These are phyloP conservation scores for Cytospora mali DNA, from an alignment of 2,329 filamentous ascomycete genomes.

Conservation along the genomic window DNA sequence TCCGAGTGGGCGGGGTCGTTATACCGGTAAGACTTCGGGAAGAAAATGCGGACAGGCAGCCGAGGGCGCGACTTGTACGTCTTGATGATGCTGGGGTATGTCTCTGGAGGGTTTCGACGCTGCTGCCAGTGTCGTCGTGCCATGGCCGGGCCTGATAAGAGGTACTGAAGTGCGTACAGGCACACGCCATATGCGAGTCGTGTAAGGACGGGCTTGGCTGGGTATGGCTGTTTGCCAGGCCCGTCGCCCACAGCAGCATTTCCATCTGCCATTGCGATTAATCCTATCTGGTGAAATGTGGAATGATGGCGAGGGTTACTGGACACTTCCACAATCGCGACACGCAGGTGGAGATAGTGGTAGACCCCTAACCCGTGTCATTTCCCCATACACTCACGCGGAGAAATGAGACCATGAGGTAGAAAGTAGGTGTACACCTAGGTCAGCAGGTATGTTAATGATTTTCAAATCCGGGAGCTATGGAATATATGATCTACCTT, in stretches of 20 bases:
- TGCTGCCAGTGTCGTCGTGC: conserved; percentile 14
- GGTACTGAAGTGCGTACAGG: conserved; percentile 13
- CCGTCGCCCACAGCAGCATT: not conserved
- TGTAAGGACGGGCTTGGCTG: conserved; percentile 14
- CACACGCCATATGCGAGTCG: conserved; percentile 1
- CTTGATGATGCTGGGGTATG: conserved; percentile 20
- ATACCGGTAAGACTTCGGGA: conserved; percentile 39
- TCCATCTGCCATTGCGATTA: not conserved
- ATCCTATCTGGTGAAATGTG: not conserved
- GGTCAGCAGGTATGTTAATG: no score
- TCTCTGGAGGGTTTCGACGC: conserved; percentile 5
- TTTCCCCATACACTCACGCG: no score
- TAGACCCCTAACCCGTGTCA: no score
- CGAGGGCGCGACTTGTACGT: conserved; percentile 14
- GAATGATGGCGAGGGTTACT: not conserved
- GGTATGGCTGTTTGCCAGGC: not conserved
- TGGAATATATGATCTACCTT: no score
- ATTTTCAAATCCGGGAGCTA: no score
- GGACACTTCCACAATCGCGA: not conserved
- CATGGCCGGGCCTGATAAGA: conserved; percentile 13
- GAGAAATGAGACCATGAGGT: no score
- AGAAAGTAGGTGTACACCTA: no score
- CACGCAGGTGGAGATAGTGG: no score
- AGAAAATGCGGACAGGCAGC: conserved; percentile 40
- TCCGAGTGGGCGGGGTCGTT: conserved; percentile 30